These are phyloP conservation scores for Pythium plurisporium DNA, from an alignment of 352 stramenopile genomes.

Conservation along the genomic window DNA sequence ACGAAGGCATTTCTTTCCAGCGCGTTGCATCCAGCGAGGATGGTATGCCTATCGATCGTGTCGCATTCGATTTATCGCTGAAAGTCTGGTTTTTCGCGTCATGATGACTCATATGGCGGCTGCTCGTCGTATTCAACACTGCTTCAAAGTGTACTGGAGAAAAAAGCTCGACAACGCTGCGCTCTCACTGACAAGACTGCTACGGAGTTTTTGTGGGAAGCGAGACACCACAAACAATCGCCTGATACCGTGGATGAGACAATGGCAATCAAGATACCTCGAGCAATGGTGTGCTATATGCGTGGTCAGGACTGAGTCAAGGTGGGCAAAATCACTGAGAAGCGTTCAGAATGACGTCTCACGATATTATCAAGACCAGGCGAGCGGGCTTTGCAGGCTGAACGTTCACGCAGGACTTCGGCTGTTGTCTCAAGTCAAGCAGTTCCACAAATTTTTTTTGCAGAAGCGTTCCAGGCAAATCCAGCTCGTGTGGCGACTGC, in stretches of 20 bases:
- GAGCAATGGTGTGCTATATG: conserved; percentile 4
- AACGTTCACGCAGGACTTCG: conserved; percentile 3
- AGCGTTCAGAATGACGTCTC: neutral
- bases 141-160: conserved; percentile 13
- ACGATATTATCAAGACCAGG: conserved; percentile 9
- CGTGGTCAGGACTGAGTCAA: neutral
- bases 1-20: conserved; percentile 24
- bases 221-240: conserved; percentile 2
- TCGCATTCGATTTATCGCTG: conserved; percentile 5
- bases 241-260: conserved; percentile 1
- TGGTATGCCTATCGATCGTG: conserved; percentile 19
- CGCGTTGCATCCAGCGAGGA: conserved; percentile 16
- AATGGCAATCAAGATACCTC: conserved; percentile 9
- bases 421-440: neutral
- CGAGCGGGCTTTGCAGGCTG: neutral
- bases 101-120: conserved; percentile 19
- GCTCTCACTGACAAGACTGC: conserved; percentile 10
- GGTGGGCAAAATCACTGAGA: neutral
- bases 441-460: neutral
- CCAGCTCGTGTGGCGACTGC: conserved; percentile 12
- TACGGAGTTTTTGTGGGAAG: conserved; percentile 21
- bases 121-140: conserved; percentile 16
- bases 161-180: conserved; percentile 1
- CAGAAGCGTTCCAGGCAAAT: conserved; percentile 5
- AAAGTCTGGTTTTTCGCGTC: conserved; percentile 10